Base-by-base conservation (phyloP, 805 yeast species). In the Ascoidea rubescens region DNA sequence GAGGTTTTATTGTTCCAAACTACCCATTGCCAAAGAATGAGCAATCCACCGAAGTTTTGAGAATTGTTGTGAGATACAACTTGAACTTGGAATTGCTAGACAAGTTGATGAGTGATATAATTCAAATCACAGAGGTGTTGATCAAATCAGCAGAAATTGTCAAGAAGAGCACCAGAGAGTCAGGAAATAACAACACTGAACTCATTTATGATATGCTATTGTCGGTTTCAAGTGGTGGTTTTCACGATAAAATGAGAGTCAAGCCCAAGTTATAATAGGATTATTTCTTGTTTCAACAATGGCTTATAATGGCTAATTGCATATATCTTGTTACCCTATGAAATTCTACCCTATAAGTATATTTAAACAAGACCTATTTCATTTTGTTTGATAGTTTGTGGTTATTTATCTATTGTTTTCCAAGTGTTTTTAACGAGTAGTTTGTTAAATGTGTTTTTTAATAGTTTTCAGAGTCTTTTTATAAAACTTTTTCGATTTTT, bases 1-100 rank as follows among this genome's bases (percentile, higher is more conserved):
- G 80, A 60, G 95, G 95, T 12, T 89, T 85, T 79, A 90, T 90
- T 64, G 74, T 89, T 57, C 96, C 96, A 58, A 88, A 89, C 71
- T 89, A 89, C 67, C 87, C 84, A 55, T 73, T 89, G 59, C 95
- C 96, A 32, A 71, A 74, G 17, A 60, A 64, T 42, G 80, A 82
- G 48, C 74, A 72, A 52, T 71, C 75, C 52, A 64, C 65, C 48
- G 96, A 90, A 67, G 84, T 88, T 54, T 72, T 89, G 56, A 78
- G 97, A 62, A 87, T 90, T 31, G 96, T 89, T 12, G 88, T 87
- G 51, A 77, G 95, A 60, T 76, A 75, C 58, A 80, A 83, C 52
- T 69, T 89, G 64, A 74, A 84, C 69, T 73, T 64, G 33, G 79
- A 74, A 54, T 68, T 86, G 56, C 66, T 85, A 37, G 83, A 79